Percentiles rank a stretch among this genome's conserved stretches.
Conservation (phyloP, 495 filamentous ascomycete genomes). For the Rhizodiscina lignyota region DNA sequence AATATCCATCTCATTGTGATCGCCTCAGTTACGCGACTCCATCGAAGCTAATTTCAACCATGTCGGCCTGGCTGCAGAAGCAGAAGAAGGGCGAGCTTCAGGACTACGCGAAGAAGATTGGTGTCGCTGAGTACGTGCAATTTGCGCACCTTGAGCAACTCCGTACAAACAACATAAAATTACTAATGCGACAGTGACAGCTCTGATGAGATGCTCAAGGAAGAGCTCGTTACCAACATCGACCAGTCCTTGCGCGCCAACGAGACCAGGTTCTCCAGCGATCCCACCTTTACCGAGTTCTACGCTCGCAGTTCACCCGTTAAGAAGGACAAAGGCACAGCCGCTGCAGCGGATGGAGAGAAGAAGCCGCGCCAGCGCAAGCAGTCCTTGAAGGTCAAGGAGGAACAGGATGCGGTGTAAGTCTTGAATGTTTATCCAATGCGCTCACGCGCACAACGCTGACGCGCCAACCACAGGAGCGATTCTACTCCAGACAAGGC, state of each 20-base stretch:
- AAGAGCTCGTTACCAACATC: conserved; percentile 62
- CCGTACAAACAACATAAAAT: neutral
- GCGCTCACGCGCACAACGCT: neutral
- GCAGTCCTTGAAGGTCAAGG: conserved; percentile 24
- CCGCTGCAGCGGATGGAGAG: conserved; percentile 16
- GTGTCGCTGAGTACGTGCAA: conserved; percentile 17
- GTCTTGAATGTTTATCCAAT: conserved; percentile 11
- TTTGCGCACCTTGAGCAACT: neutral
- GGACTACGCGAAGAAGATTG: conserved; percentile 62
- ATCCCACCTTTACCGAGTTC: conserved; percentile 55
- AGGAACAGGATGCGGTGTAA: conserved; percentile 28
- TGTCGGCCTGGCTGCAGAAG: conserved; percentile 63
- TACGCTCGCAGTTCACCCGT: conserved; percentile 66
- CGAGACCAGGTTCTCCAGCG: conserved; percentile 36
- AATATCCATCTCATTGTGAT: conserved; percentile 16
- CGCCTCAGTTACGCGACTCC: conserved; percentile 30
- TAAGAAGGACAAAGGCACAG: conserved; percentile 46
- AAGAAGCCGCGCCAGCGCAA: conserved; percentile 19
- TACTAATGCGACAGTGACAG: conserved; percentile 27
- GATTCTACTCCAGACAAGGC: conserved; percentile 9
- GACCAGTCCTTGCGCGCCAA: conserved; percentile 60
- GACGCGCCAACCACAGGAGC: conserved; percentile 3
- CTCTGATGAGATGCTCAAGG: conserved; percentile 55
- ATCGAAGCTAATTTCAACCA: conserved; percentile 20
- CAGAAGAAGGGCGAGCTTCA: conserved; percentile 72